Percentiles rank a stretch among this genome's conserved stretches.
Evolutionary conservation across 1,139 yeast genomes (phyloP).

Genomic region (Debaryomyces psychrophilus): DNA sequence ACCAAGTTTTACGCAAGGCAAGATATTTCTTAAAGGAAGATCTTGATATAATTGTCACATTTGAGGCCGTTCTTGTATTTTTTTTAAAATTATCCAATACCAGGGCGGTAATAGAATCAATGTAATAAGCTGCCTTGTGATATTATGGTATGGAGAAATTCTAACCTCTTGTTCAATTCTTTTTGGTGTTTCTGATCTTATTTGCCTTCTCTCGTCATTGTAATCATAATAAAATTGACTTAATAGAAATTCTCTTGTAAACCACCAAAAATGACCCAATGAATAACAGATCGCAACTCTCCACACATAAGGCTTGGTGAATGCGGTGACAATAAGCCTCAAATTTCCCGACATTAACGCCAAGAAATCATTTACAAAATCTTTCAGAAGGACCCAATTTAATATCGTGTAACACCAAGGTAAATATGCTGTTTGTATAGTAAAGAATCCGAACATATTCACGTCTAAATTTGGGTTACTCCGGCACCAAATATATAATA

Average conservation of each 20-base stretch:
- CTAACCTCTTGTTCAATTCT: slow-evolving; percentile 17
- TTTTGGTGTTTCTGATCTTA: slow-evolving; percentile 19
- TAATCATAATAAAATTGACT: slow-evolving; percentile 24
- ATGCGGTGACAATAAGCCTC: slow-evolving; percentile 11
- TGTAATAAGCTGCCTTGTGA: slow-evolving; percentile 12
- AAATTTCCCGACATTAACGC: slow-evolving; percentile 15
- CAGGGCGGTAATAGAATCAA: slow-evolving; percentile 42
- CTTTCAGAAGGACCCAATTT: slow-evolving; percentile 20
- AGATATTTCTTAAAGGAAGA: neutral
- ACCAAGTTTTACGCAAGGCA: neutral
- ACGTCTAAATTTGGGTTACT: slow-evolving; percentile 29
- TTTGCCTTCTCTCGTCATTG: slow-evolving; percentile 18
- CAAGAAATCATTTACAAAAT: slow-evolving; percentile 15
- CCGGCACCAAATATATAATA: slow-evolving; percentile 37
- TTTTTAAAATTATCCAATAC: slow-evolving; percentile 34
- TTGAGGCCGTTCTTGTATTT: slow-evolving; percentile 11
- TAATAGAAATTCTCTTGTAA: slow-evolving; percentile 27
- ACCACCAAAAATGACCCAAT: slow-evolving; percentile 48
- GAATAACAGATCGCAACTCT: slow-evolving; percentile 23
- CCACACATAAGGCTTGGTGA: slow-evolving; percentile 21
- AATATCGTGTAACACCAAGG: slow-evolving; percentile 31
- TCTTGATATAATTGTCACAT: neutral
- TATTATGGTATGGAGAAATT: slow-evolving; percentile 18
- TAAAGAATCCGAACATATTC: slow-evolving; percentile 31
- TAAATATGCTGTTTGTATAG: slow-evolving; percentile 26